Base-by-base conservation (phyloP, 2,329 filamentous ascomycete genomes). In the Corinectria fuckeliana region DNA sequence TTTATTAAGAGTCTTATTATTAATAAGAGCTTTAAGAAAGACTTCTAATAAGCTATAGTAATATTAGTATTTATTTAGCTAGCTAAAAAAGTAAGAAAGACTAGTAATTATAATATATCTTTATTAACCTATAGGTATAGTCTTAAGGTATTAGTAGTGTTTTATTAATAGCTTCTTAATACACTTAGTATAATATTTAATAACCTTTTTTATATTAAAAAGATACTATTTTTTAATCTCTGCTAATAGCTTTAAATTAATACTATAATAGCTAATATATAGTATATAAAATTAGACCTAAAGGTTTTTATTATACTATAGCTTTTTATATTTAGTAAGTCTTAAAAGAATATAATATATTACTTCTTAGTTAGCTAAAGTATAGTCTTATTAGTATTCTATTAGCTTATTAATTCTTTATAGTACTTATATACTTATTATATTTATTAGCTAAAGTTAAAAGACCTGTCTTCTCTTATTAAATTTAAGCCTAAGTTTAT, bases 381-480 rank as follows among this genome's bases (percentile, higher is more conserved):
- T 32, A 47, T 32, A 32, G n/a, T 47, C 16, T 47, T 32, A 32
- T 30, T 18, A 30, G 20, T 47, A 16, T 47, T 51, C 23, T 32
- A 47, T 25, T 16, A 47, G 20, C 20, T 51, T 42, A 47, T 47
- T 32, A 20, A 47, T 30, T 18, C 11, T 16, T 16, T 47, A 13
- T 26, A 47, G 26, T 30, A 18, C 32, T 20, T 47, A 47, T 32
- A 47, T 47, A 30, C 13, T 11, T 18, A 21, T 28, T 30, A 30
- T 47, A 32, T 47, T 47, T 42, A 42, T 41, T 42, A 51, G 49
- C 36, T 42, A 51, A n/a, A 30, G 21, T 13, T 28, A 28, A 28
- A 51, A 20, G 13, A 51, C 14, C 21, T 51, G 9, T 30, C 23
- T 38, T 10, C n/a, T 20, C 14, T 26, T n/a, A 23, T 51, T 51